Evolutionary conservation across 1,284 basidiomycete species (phyloP), one percentile per base, ranked within the genome.

Genomic region (Fomitopsis schrenkii): DNA sequence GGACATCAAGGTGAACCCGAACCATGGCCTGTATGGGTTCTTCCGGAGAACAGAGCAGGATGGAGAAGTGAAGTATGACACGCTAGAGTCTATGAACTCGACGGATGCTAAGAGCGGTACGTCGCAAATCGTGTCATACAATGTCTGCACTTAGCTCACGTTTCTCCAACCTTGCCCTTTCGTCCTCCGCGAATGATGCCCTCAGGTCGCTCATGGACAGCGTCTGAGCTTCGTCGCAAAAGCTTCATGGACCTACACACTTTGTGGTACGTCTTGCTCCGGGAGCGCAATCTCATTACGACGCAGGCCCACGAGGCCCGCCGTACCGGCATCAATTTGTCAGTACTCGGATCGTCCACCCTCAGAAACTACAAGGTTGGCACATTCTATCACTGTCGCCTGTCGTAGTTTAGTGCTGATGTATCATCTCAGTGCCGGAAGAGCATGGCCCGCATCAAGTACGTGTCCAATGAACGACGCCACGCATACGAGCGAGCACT

Each of bases 361-460:
- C 38, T 40, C 38, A 40, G 38, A 40, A 15, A 40, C 9, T 40
- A 40, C 38, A 40, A 40, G 38, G 38, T 40, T 40, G 6, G 38
- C 38, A 36, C 35, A 15, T 12, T 7, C 38, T 3, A 3, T 2
- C 12, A 14, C 38, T 15, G 1, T 4, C 14, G 38, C 38, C 9
- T 40, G 38, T 40, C 5, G 14, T 40, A 1, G 38, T 15, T 14
- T 8, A 19, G 22, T 19, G 42, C 15, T 30, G 28, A 33, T 22
- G 30, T n/a, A 19, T 6, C 12, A 3, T n/a, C 36, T 5, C 70
- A 98, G 96, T 91, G 90, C 73, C 90, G 92, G 55, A 97, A 96
- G 78, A 90, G 93, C n/a, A 97, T 98, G 94, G 94, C 94, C 22
- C 87, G 94, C 48, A 95, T 98, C 76, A 99, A 99, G 76, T 88